phyloP scores from a whole-genome alignment of 441 rosid genomes.

The Syzygium malaccense region DNA sequence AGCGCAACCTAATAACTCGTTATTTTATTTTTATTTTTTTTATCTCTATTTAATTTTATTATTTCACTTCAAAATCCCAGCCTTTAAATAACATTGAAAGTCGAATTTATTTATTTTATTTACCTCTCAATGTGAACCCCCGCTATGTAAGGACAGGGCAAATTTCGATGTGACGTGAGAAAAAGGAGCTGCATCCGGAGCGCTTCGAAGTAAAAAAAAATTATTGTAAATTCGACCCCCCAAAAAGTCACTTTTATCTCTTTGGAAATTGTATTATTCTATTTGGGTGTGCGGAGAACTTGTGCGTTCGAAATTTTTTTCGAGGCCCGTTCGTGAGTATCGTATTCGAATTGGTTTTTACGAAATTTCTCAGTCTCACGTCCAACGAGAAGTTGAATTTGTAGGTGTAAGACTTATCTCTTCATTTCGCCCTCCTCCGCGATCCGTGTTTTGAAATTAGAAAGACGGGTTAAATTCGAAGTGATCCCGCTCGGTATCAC shows the following conservation, averaged over 20 bases:
- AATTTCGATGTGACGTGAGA: not conserved
- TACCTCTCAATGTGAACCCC: not conserved
- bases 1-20: not conserved
- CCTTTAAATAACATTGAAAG: not conserved
- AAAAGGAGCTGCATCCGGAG: not conserved
- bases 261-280: not conserved
- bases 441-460: not conserved
- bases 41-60: not conserved
- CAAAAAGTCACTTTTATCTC: not conserved
- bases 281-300: not conserved
- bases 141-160: not conserved
- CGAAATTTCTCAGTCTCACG: not conserved
- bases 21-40: not conserved
- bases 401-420: not conserved
- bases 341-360: not conserved
- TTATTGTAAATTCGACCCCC: not conserved
- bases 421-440: rapidly evolving
- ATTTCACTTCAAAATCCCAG: not conserved
- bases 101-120: not conserved
- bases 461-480: not conserved
- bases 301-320: not conserved
- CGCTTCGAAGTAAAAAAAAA: not conserved
- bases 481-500: not conserved
- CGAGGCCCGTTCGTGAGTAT: not conserved
- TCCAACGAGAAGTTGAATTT: not conserved